phyloP scores from a whole-genome alignment of 2,329 filamentous ascomycete species.

The Grosmannia penicillata region DNA sequence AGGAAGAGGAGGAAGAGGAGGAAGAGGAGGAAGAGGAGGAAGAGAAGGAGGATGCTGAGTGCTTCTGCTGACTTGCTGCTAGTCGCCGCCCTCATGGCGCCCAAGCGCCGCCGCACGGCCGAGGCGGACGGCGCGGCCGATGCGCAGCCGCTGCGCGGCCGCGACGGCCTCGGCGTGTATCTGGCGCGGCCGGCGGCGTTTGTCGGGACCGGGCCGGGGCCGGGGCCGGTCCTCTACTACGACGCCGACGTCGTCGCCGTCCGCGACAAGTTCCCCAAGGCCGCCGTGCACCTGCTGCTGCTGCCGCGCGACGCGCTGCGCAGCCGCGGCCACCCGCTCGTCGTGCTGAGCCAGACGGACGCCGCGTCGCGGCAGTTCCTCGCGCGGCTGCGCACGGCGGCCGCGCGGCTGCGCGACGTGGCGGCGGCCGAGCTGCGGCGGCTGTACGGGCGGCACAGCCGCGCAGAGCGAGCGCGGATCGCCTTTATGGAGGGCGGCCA shows the following conservation, averaged over 20 bases:
- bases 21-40: no score
- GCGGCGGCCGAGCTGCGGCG: conserved; percentile 64
- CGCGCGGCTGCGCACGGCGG: conserved; percentile 43
- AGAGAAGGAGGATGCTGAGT: not conserved
- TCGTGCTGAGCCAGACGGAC: conserved; percentile 19
- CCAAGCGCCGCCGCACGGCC: no score
- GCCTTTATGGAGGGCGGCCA: conserved; percentile 49
- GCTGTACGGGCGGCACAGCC: conserved; percentile 48
- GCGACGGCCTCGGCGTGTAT: conserved; percentile 53
- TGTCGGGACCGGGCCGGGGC: no score
- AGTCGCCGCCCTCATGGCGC: conserved; percentile 1
- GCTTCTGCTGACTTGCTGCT: not conserved
- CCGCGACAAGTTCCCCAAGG: conserved; percentile 75
- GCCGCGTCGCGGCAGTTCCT: conserved; percentile 41
- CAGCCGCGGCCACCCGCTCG: conserved; percentile 22
- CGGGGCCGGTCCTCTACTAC: conserved; percentile 49
- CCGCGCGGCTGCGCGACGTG: conserved; percentile 42
- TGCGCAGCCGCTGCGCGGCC: conserved; percentile 12
- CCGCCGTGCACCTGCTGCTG: conserved; percentile 73
- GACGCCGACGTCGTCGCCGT: conserved; percentile 61
- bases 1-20: no score
- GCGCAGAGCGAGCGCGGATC: conserved; percentile 45
- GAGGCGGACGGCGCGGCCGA: not conserved
- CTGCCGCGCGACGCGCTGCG: conserved; percentile 58
- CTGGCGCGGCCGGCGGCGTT: conserved; percentile 47